Evolutionary conservation across 208 protist genomes (phyloP).

Genomic region (Leishmania aethiopica): DNA sequence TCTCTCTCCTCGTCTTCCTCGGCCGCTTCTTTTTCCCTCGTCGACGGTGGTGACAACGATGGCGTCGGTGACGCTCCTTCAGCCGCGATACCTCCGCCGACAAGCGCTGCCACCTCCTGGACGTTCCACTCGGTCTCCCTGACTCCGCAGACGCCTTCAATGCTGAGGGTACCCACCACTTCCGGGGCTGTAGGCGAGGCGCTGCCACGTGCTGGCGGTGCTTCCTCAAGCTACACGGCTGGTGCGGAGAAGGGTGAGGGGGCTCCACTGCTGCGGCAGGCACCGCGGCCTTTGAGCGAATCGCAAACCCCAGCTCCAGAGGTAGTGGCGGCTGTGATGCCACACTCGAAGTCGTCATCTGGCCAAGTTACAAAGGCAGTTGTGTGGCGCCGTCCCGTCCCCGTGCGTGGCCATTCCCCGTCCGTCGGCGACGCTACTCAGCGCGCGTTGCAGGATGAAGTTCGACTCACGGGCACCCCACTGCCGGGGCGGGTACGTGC

Average conservation of each 20-base stretch:
- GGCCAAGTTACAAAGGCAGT: constrained; percentile 6
- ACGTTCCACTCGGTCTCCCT: constrained; percentile 39
- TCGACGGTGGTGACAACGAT: neutral
- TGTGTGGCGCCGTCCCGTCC: constrained; percentile 28
- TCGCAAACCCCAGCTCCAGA: neutral
- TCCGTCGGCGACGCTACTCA: constrained; percentile 1
- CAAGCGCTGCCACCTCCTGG: constrained; percentile 39
- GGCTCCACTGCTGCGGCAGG: neutral
- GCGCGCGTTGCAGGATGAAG: constrained; percentile 12
- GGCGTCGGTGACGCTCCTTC: neutral
- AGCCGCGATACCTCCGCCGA: neutral
- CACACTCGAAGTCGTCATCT: neutral
- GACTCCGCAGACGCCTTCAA: neutral
- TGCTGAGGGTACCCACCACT: neutral
- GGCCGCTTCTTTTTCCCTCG: neutral
- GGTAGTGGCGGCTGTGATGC: neutral
- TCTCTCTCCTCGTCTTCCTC: neutral
- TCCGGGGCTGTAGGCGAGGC: neutral
- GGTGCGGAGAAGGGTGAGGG: neutral
- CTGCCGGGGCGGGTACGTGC: neutral
- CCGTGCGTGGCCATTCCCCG: neutral
- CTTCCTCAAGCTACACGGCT: neutral
- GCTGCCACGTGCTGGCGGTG: neutral
- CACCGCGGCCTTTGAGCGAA: too few species aligned
- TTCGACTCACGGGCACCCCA: constrained; percentile 5